These are phyloP conservation scores for Aquilaria sinensis DNA, from an alignment of 345 rosid genomes.

Conservation along the genomic window DNA sequence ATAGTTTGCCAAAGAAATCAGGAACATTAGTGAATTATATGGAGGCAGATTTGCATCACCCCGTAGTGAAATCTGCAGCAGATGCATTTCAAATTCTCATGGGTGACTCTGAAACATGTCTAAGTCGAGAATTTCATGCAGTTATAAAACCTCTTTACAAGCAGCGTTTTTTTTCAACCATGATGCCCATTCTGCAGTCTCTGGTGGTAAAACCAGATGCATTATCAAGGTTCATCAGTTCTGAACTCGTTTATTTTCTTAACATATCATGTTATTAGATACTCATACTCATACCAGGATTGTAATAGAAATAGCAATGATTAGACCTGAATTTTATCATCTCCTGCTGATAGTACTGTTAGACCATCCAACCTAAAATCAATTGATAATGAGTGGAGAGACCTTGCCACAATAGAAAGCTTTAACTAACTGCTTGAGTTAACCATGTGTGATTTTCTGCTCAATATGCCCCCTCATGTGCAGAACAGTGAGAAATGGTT, in stretches of 20 bases:
- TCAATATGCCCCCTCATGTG: too few species aligned
- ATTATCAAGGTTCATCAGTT: conserved; percentile 42
- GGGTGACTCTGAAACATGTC: conserved; percentile 67
- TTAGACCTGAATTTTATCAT: neutral
- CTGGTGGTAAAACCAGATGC: conserved; percentile 44
- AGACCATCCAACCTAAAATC: too few species aligned
- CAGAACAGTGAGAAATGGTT: too few species aligned
- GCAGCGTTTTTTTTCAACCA: conserved; percentile 72
- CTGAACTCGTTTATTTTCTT: conserved; percentile 1
- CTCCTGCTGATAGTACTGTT: neutral
- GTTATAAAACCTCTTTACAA: conserved; percentile 79
- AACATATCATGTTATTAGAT: neutral
- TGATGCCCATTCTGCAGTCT: conserved; percentile 64
- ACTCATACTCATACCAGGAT: neutral
- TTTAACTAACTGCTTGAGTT: too few species aligned
- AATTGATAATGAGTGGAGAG: too few species aligned
- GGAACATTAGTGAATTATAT: conserved; percentile 13
- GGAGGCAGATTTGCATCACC: conserved; percentile 23
- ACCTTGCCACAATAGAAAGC: too few species aligned
- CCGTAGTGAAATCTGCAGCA: conserved; percentile 63
- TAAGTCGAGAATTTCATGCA: conserved; percentile 68
- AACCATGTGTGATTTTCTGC: too few species aligned
- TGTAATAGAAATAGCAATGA: too few species aligned
- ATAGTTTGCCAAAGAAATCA: conserved; percentile 15
- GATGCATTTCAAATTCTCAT: conserved; percentile 77